phyloP scores from a whole-genome alignment of 805 yeast genomes.

The Ogataea glucozyma region DNA sequence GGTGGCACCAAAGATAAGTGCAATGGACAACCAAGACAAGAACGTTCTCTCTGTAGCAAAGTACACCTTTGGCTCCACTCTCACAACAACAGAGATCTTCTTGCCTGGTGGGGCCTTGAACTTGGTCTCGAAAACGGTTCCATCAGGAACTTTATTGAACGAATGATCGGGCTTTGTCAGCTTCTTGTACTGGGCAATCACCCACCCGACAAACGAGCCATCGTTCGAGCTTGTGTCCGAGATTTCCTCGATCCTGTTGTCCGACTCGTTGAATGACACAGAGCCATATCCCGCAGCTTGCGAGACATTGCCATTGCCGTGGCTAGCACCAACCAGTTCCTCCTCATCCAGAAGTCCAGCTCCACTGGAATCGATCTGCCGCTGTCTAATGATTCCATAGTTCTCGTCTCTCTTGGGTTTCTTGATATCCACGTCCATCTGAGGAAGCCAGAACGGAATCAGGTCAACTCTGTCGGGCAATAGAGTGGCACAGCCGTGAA shows the following conservation, averaged over 20 bases:
- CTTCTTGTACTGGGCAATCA: constrained; percentile 17
- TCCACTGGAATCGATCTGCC: constrained; percentile 31
- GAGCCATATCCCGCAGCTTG: constrained; percentile 33
- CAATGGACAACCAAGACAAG: constrained; percentile 89
- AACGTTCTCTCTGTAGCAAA: constrained; percentile 97
- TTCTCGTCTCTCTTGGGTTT: constrained; percentile 69
- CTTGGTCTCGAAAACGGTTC: constrained; percentile 59
- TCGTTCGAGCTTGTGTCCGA: constrained; percentile 11
- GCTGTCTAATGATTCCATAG: constrained; percentile 61
- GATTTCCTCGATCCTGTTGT: constrained; percentile 31
- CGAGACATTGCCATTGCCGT: constrained; percentile 15
- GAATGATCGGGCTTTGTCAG: constrained; percentile 42
- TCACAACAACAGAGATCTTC: constrained; percentile 85
- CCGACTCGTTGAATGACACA: constrained; percentile 32
- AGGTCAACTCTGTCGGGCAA: constrained; percentile 79
- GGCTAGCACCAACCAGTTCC: constrained; percentile 49
- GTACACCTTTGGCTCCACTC: constrained; percentile 98
- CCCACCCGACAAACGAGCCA: constrained; percentile 19
- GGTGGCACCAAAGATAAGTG: constrained; percentile 83
- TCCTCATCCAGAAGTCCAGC: constrained; percentile 66
- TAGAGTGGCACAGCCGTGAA: constrained; percentile 94
- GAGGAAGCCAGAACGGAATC: constrained; percentile 97
- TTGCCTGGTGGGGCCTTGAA: constrained; percentile 85
- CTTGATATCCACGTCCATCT: constrained; percentile 92
- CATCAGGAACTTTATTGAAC: constrained; percentile 60